A percentile compares a stretch with the other conserved stretches of the same genome.
These are phyloP conservation scores for Polytrichum formosum DNA, from an alignment of 225 moss, liverwort and hornwort genomes.

Conservation along the genomic window DNA sequence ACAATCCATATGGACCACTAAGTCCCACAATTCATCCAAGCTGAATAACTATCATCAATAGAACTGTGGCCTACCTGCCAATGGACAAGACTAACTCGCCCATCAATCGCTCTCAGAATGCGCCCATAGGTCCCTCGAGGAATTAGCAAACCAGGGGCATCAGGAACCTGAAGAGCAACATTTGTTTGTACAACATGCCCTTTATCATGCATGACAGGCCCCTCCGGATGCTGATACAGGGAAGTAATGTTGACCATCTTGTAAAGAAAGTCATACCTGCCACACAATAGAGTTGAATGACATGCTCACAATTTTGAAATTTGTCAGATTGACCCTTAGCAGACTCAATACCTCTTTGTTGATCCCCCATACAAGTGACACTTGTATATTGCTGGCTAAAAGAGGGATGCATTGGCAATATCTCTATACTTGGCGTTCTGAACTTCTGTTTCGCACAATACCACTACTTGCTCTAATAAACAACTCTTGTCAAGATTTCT, in stretches of 20 bases:
- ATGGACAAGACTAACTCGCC: constrained; percentile 80
- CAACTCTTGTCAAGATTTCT: no score
- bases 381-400: no score
- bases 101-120: constrained; percentile 66
- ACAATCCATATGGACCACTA: no score
- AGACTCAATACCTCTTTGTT: no score
- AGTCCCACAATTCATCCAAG: no score
- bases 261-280: constrained; percentile 94
- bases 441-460: no score
- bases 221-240: constrained; percentile 79
- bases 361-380: no score
- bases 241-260: constrained; percentile 83
- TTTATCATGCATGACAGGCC: constrained; percentile 48
- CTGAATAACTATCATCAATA: background rate
- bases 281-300: constrained; percentile 1
- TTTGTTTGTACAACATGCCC: constrained; percentile 71
- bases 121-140: constrained; percentile 78
- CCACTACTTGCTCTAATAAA: no score
- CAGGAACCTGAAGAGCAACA: constrained; percentile 85
- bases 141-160: constrained; percentile 93
- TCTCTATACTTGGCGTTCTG: no score
- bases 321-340: background rate
- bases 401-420: no score
- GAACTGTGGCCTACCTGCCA: constrained; percentile 61
- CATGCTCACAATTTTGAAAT: background rate